Percentiles rank a stretch among this genome's conserved stretches.
Conservation (phyloP, 371 early-diverging fungal genomes). For the Mucor ambiguus region DNA sequence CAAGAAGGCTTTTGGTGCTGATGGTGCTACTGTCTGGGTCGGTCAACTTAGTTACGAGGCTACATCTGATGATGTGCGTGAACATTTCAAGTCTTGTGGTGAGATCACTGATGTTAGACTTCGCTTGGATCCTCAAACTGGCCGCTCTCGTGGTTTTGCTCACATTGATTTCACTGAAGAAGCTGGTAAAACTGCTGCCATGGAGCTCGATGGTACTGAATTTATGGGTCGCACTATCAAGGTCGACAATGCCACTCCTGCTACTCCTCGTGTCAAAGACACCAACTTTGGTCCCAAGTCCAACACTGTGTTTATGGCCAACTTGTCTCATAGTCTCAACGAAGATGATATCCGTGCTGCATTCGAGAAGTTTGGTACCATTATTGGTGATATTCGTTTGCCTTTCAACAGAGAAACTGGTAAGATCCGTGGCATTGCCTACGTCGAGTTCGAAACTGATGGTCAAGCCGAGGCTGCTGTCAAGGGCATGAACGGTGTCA, state of each 20-base stretch:
- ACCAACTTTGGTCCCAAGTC: slow-evolving; percentile 48
- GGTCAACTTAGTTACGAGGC: slow-evolving; percentile 74
- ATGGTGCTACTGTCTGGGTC: slow-evolving; percentile 62
- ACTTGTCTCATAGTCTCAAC: slow-evolving; percentile 86
- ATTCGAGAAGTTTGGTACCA: slow-evolving; percentile 87
- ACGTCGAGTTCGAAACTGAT: slow-evolving; percentile 65
- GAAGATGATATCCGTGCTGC: slow-evolving; percentile 89
- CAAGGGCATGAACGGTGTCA: slow-evolving; percentile 64
- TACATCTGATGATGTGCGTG: slow-evolving; percentile 62
- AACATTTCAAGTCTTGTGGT: slow-evolving; percentile 65
- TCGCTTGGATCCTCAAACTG: slow-evolving; percentile 64
- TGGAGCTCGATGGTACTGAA: slow-evolving; percentile 66
- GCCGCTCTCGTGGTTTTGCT: slow-evolving; percentile 72
- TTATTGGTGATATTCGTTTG: slow-evolving; percentile 68
- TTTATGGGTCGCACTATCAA: slow-evolving; percentile 72
- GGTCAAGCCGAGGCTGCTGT: slow-evolving; percentile 73
- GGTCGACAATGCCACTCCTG: slow-evolving; percentile 50
- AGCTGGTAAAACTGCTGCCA: slow-evolving; percentile 63
- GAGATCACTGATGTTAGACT: slow-evolving; percentile 68
- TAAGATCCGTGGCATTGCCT: slow-evolving; percentile 75
- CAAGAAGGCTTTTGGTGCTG: slow-evolving; percentile 39
- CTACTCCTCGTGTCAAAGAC: slow-evolving; percentile 33
- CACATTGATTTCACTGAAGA: slow-evolving; percentile 67
- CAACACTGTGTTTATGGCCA: slow-evolving; percentile 91
- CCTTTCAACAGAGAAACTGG: slow-evolving; percentile 70